Evolutionary conservation across 768 basidiomycete species (phyloP), one percentile per base, ranked within the genome.

Genomic region (Agaricus sinodeliciosus): DNA sequence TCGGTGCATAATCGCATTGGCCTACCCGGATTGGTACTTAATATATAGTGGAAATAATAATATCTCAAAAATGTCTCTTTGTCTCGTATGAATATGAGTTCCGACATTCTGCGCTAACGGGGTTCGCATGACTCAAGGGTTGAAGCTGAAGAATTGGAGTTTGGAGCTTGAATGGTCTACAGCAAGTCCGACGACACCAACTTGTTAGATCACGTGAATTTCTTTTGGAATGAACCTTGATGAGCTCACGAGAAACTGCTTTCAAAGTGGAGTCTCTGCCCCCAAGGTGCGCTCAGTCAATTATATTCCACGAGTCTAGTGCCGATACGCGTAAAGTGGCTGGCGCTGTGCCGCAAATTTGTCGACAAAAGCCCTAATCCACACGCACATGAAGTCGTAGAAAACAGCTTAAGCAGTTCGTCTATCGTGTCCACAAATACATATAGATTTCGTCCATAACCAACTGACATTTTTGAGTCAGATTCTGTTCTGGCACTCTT

Each of bases 401-500:
- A 84, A 56, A 71, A 69, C 37, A 49, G 26, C 18, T 18, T 52
- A 34, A 55, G 57, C 44, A 54, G 42, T 54, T 26, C 16, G 47
- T 51, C 35, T 19, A 16, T 44, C 19, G 42, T 34, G 28, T 35
- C n/a, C 28, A 18, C 16, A 11, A 27, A 27, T 15, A 45, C 43
- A 25, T 28, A 16, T 16, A n/a, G 27, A 27, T 8, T 9, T 3
- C 6, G 43, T 31, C 31, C 16, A 16, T 39, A 5, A 39, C 12
- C 37, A 16, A 39, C 37, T 39, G 37, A 39, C 35, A 12, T 18
- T 15, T 31, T 37, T 25, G 11, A 36, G 13, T 3, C 42, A 91
- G 89, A 85, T 60, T 83, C 88, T 3, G 77, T 90, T 9, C 71
- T 91, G 42, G 68, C 77, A 7, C 72, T 90, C 13, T 87, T 81